Percentiles rank a stretch among this genome's conserved stretches.
Conservation (phyloP, 2,329 filamentous ascomycete species). For the Gyromitra esculenta region DNA sequence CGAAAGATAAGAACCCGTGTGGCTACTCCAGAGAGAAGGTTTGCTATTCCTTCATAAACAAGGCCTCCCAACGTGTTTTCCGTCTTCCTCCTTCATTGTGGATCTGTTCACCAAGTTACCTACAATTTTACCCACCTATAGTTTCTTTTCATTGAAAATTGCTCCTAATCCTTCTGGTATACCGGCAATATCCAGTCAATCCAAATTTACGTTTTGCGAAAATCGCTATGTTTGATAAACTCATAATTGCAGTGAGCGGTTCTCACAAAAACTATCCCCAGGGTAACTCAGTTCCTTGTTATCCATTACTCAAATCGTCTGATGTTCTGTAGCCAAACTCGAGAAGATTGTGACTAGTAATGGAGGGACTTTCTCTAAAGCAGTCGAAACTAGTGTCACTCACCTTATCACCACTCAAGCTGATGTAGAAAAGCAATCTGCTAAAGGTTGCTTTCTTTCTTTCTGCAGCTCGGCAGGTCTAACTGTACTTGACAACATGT, state of each 20-base stretch:
- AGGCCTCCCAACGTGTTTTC: background rate
- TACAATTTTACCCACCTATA: too few relatives aligned
- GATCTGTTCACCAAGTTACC: too few relatives aligned
- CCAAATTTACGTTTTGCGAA: background rate
- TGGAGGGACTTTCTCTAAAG: slow-evolving; percentile 65
- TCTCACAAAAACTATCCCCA: slow-evolving; percentile 49
- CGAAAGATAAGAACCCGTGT: slow-evolving; percentile 34
- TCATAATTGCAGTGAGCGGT: slow-evolving; percentile 46
- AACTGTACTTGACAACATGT: slow-evolving; percentile 20
- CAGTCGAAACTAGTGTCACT: slow-evolving; percentile 66
- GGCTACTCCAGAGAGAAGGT: background rate
- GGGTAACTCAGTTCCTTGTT: slow-evolving; percentile 14
- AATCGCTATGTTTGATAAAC: slow-evolving; percentile 29
- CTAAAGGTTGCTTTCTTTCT: slow-evolving; percentile 62
- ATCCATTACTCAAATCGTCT: background rate
- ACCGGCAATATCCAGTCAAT: too few relatives aligned
- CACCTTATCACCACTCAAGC: slow-evolving; percentile 68
- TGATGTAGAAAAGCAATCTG: slow-evolving; percentile 65
- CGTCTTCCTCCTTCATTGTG: too few relatives aligned
- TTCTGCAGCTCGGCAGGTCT: background rate
- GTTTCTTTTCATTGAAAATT: too few relatives aligned
- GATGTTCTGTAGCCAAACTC: slow-evolving; percentile 59
- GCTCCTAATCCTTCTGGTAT: too few relatives aligned
- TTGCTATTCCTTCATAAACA: too few relatives aligned
- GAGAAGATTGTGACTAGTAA: slow-evolving; percentile 64